A percentile compares a stretch with the other conserved stretches of the same genome.
phyloP scores from a whole-genome alignment of 2,329 filamentous ascomycete genomes.

The Aureobasidium sp. region DNA sequence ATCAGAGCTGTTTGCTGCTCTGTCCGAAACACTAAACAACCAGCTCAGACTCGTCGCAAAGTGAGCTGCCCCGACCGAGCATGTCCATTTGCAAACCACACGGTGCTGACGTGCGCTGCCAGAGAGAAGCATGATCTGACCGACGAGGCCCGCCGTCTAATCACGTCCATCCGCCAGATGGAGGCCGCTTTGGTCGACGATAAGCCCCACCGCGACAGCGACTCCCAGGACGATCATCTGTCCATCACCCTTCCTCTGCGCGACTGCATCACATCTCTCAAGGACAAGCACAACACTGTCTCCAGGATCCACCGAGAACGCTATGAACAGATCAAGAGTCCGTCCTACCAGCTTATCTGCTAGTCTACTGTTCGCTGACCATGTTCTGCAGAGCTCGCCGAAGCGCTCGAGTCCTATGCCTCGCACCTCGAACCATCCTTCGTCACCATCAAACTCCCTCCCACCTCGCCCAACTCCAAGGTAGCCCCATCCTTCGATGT shows the following conservation, averaged over 20 bases:
- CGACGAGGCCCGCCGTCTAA: conserved; percentile 81
- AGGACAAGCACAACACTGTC: conserved; percentile 78
- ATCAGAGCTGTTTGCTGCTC: conserved; percentile 82
- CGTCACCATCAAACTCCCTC: conserved; percentile 76
- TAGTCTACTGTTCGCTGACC: conserved; percentile 15
- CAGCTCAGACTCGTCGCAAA: conserved; percentile 77
- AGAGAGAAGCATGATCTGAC: conserved; percentile 83
- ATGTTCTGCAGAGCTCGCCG: conserved; percentile 64
- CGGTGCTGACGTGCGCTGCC: conserved; percentile 8
- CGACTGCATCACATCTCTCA: conserved; percentile 69
- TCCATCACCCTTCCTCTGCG: conserved; percentile 76
- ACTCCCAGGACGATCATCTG: conserved; percentile 60
- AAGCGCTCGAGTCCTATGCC: conserved; percentile 91
- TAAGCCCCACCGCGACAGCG: conserved; percentile 56
- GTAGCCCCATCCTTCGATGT: conserved; percentile 82
- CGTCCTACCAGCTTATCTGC: conserved; percentile 28
- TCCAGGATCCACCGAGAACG: conserved; percentile 80
- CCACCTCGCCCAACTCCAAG: conserved; percentile 67
- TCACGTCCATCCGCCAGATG: conserved; percentile 87
- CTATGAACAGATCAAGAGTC: conserved; percentile 92
- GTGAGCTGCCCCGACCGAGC: conserved; percentile 32
- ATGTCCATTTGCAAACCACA: neutral
- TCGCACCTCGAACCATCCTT: conserved; percentile 90
- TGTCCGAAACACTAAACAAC: conserved; percentile 86
- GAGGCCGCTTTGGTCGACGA: conserved; percentile 78